Evolutionary conservation across 805 yeast genomes (phyloP), one percentile per base, ranked within the genome.

Genomic region (Candida sakaeoensis): DNA sequence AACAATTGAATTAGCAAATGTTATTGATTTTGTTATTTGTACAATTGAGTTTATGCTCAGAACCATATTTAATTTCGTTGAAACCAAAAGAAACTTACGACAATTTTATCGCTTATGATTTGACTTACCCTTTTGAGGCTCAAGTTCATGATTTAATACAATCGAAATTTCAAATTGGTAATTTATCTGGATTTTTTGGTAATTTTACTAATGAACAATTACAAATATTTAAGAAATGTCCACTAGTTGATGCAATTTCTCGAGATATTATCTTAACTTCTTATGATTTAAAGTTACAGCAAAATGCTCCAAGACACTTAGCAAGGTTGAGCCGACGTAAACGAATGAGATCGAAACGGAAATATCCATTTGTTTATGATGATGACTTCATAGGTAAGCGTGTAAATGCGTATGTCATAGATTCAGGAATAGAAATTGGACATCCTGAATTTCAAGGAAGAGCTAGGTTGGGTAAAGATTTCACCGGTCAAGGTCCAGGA

Each of bases 371-470:
- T 52, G 62, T 65, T 43, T 84, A 74, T 50, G 75, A 77, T 35
- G 53, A 55, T 0, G 57, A 60, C 0, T 58, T 58, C 19, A 57
- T 58, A 29, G 95, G 95, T 0, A 64, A 64, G 38, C 75, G 70
- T 21, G 85, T 86, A 1, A 74, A 75, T 44, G 93, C 81, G 0
- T 90, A 90, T 56, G 76, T 90, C 22, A 69, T 89, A 35, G 97
- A 90, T 59, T 84, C 95, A 1, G 98, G 99, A 2, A 77, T 85
- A 9, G 63, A 61, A 45, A 63, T 67, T n/a, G 71, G 67, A 2
- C 82, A 81, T 55, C 78, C 78, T 6, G 83, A 82, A 28, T 72
- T 85, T 53, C 81, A 74, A 47, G 82, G 80, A 0, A 61, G 91
- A 37, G 85, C 82, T 4, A 50, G 49, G 7, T 54, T 60, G 44